Evolutionary conservation across 345 rosid species (phyloP).

Genomic region (Aurinia saxatilis): DNA sequence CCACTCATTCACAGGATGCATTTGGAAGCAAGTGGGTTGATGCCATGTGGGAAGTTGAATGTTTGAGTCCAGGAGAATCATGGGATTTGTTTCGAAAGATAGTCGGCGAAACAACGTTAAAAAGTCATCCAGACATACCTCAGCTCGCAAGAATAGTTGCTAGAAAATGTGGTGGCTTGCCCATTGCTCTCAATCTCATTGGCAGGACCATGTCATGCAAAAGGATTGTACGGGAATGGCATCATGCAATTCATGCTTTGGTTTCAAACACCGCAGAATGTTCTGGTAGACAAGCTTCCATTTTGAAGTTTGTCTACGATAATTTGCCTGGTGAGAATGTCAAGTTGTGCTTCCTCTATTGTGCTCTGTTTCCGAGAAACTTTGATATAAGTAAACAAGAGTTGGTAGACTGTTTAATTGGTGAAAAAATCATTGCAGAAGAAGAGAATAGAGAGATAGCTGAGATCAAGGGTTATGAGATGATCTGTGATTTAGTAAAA

Average conservation of each 20-base stretch:
- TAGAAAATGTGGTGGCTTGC: conserved; percentile 29
- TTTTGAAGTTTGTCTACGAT: conserved; percentile 20
- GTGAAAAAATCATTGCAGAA: conserved; percentile 16
- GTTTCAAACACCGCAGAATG: conserved; percentile 9
- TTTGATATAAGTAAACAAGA: conserved; percentile 8
- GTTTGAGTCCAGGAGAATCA: background rate
- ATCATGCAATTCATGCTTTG: conserved; percentile 21
- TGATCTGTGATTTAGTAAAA: conserved; percentile 23
- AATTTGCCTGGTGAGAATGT: background rate
- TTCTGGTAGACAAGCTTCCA: background rate
- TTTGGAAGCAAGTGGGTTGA: background rate
- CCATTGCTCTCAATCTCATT: conserved; percentile 29
- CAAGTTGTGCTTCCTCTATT: conserved; percentile 32
- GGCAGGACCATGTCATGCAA: conserved; percentile 28
- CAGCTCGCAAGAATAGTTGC: conserved; percentile 22
- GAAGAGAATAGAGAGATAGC: conserved; percentile 11
- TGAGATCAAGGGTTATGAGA: conserved; percentile 8
- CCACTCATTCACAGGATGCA: background rate
- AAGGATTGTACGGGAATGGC: conserved; percentile 24
- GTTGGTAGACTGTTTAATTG: conserved; percentile 26
- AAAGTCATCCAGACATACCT: conserved; percentile 17
- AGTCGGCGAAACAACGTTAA: background rate
- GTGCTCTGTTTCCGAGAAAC: conserved; percentile 28
- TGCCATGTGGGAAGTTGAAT: background rate
- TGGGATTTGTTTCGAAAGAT: conserved; percentile 15